Conservation (phyloP, 2,329 filamentous ascomycete genomes). For the Botrytis medusae region DNA sequence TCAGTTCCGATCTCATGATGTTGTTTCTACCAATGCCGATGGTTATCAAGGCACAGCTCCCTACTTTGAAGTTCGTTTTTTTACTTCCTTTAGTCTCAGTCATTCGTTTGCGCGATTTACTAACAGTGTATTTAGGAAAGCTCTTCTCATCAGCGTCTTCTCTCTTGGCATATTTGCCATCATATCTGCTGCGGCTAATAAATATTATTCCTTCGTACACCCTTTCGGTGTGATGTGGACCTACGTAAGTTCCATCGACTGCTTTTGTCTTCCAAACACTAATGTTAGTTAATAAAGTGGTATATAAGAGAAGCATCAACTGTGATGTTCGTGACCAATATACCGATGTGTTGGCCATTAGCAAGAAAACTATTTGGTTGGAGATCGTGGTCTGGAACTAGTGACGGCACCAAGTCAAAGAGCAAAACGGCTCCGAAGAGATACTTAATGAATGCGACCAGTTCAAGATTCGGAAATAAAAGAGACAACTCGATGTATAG, state of each 20-base stretch:
- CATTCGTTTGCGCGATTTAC: background rate
- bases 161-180: constrained; percentile 51
- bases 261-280: background rate
- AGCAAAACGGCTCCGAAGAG: constrained; percentile 3
- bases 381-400: constrained; percentile 12
- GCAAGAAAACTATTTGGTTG: constrained; percentile 15
- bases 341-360: constrained; percentile 52
- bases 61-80: constrained; percentile 38
- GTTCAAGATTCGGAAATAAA: background rate
- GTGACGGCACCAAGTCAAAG: background rate
- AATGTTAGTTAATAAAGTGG: constrained; percentile 44
- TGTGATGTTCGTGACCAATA: constrained; percentile 53
- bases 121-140: constrained; percentile 44
- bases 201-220: constrained; percentile 46
- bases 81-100: constrained; percentile 40
- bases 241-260: constrained; percentile 28
- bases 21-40: constrained; percentile 57
- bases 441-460: background rate
- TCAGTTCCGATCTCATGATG: constrained; percentile 60
- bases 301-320: constrained; percentile 55
- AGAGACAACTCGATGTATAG: background rate
- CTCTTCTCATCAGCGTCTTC: constrained; percentile 50
- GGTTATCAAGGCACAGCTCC: constrained; percentile 46
- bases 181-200: constrained; percentile 51
- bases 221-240: constrained; percentile 40